Conservation (phyloP, 371 early-diverging fungal genomes). For the Saksenaea vasiformis region DNA sequence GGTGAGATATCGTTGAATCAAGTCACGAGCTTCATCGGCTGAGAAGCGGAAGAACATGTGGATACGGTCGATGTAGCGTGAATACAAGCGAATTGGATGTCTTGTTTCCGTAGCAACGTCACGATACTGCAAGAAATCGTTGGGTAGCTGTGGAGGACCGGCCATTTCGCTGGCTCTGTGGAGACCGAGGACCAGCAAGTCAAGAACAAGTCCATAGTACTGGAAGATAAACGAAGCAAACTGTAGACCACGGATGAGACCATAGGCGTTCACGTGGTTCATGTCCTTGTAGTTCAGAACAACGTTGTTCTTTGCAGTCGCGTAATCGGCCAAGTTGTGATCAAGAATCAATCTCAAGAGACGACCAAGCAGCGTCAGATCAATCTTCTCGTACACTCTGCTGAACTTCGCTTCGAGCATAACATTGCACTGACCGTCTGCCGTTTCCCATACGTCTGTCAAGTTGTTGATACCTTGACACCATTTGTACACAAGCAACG, state of each 20-base stretch:
- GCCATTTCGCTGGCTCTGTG: conserved; percentile 97
- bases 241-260: conserved; percentile 97
- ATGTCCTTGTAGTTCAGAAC: conserved; percentile 99
- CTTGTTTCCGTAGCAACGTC: conserved; percentile 91
- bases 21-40: conserved; percentile 91
- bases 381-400: conserved; percentile 96
- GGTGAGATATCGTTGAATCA: conserved; percentile 95
- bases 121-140: conserved; percentile 96
- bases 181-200: conserved; percentile 94
- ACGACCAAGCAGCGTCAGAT: conserved; percentile 95
- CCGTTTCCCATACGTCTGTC: conserved; percentile 93
- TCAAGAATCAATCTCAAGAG: conserved; percentile 95
- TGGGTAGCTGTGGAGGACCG: conserved; percentile 91
- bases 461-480: conserved; percentile 98
- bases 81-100: conserved; percentile 97
- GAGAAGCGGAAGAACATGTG: conserved; percentile 95
- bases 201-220: conserved; percentile 96
- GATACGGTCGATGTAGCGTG: conserved; percentile 91
- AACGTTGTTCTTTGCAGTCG: conserved; percentile 98
- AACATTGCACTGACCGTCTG: conserved; percentile 91
- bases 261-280: conserved; percentile 97
- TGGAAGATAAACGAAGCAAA: conserved; percentile 98
- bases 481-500: conserved; percentile 97
- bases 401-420: conserved; percentile 93
- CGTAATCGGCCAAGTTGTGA: conserved; percentile 98